Evolutionary conservation across 164 flowering plant species (phyloP), one percentile per base, ranked within the genome.

Genomic region (Vitis labrusca): DNA sequence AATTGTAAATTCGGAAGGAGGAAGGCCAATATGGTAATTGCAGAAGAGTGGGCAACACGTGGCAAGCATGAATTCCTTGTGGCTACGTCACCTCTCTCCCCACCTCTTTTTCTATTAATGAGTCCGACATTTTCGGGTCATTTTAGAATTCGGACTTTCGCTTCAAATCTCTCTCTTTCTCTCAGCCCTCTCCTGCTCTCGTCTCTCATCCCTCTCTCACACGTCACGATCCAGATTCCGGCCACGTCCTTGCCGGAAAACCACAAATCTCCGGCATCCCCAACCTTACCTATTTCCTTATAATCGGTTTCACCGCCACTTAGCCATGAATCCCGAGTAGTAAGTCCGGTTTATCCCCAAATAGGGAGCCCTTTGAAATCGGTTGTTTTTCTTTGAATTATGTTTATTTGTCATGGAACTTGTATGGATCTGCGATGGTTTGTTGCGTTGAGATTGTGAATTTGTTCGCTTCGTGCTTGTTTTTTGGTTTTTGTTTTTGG

Each of bases 241-340:
- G 19, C 49, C 67, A 27, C 29, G 47, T 65, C 66, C 54, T 52
- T 47, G 53, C 52, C 61, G 61, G 67, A 12, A 27, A 8, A 47
- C 47, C 8, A 11, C 23, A 13, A 12, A 12, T 59, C 65, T 23
- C 55, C 55, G 16, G 8, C 29, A 23, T 59, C 48, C 44, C 7
- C 0, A 6, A 37, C 44, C 27, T 37, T 37, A 37, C 7, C 44
- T 37, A 6, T 37, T 5, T 3, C 44, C 44, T 0, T 37, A 5
- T 37, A 37, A 37, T 37, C 44, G 44, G 44, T 3, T 37, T 37
- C 44, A 37, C 44, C 44, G 44, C 44, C 44, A 37, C 66, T 15
- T 10, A 57, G 30, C 57, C 72, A 80, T 80, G 83, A 77, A 77
- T 76, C 76, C 75, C 19, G 83, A 80, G 71, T 80, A 80, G 83